Percentiles rank a stretch among this genome's conserved stretches.
Evolutionary conservation across 768 basidiomycete species (phyloP).

Genomic region (Ramaria rubella): DNA sequence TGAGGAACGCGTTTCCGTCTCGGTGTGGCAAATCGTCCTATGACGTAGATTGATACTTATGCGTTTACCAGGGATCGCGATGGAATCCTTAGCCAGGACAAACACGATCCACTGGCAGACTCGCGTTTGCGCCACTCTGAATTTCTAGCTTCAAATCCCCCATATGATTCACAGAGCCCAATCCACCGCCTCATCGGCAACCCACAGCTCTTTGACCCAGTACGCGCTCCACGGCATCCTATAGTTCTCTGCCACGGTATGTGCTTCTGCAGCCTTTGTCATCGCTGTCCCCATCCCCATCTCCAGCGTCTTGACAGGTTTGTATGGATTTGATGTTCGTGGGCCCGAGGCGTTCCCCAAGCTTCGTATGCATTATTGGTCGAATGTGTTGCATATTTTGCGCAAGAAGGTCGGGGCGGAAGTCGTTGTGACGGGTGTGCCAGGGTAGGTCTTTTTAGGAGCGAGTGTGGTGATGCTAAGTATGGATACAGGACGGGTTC

Average conservation of each 20-base stretch:
- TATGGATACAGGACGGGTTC: conserved; percentile 68
- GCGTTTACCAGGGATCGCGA: neutral
- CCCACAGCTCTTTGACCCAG: conserved; percentile 71
- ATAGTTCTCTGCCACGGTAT: conserved; percentile 95
- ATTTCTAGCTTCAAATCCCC: neutral
- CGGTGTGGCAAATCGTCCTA: neutral
- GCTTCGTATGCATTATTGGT: conserved; percentile 91
- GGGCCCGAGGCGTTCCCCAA: conserved; percentile 79
- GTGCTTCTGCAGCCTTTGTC: conserved; percentile 18
- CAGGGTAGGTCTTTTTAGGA: conserved; percentile 55
- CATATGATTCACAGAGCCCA: conserved; percentile 13
- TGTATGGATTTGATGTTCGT: conserved; percentile 92
- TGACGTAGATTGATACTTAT: neutral
- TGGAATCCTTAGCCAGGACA: neutral
- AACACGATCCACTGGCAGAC: neutral
- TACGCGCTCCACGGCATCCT: conserved; percentile 77
- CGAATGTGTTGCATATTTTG: conserved; percentile 74
- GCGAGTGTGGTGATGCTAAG: neutral
- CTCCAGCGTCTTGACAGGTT: conserved; percentile 41
- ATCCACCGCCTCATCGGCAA: conserved; percentile 28
- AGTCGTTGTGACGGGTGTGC: conserved; percentile 93
- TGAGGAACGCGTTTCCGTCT: neutral
- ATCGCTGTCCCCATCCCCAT: neutral
- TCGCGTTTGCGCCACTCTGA: neutral
- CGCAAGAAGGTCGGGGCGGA: conserved; percentile 80